A percentile compares a stretch with the other conserved stretches of the same genome.
Conservation (phyloP, 352 stramenopile species). For the Globisporangium uncinulatum region DNA sequence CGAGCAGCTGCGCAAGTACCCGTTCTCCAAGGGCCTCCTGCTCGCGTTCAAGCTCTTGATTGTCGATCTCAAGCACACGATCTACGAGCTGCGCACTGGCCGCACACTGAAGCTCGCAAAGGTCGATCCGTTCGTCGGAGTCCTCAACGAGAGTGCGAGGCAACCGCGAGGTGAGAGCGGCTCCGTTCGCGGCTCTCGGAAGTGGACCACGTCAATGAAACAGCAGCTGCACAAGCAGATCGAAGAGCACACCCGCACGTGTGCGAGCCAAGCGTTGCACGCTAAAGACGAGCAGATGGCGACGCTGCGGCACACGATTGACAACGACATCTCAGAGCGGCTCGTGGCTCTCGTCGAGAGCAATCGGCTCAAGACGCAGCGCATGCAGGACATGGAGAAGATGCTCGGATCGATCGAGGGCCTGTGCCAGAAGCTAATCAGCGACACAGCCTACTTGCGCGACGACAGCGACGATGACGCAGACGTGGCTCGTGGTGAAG, state of each 20-base stretch:
- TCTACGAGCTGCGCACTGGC: conserved; percentile 39
- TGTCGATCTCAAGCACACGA: conserved; percentile 34
- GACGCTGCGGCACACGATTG: conserved; percentile 23
- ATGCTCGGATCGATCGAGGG: conserved; percentile 55
- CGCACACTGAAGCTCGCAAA: conserved; percentile 36
- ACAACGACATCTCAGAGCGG: conserved; percentile 39
- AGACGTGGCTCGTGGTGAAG: not conserved
- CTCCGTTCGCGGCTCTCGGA: conserved; percentile 23
- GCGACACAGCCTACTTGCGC: conserved; percentile 35
- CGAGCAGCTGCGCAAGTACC: conserved; percentile 44
- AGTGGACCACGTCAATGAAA: conserved; percentile 38
- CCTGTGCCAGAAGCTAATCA: conserved; percentile 59
- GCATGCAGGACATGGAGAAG: conserved; percentile 57
- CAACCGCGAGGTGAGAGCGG: not conserved
- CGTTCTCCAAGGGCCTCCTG: conserved; percentile 46
- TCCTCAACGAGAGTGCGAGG: conserved; percentile 8
- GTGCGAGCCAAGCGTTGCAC: conserved; percentile 11
- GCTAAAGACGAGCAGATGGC: conserved; percentile 15
- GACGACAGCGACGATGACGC: conserved; percentile 20
- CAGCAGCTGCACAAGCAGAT: conserved; percentile 48
- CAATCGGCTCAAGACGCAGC: conserved; percentile 47
- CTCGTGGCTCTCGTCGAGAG: conserved; percentile 43
- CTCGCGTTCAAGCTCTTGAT: conserved; percentile 25
- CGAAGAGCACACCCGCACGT: conserved; percentile 19
- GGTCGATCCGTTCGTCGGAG: conserved; percentile 39